Evolutionary conservation across 805 yeast species (phyloP).

Genomic region (Wickerhamiella shivajii): DNA sequence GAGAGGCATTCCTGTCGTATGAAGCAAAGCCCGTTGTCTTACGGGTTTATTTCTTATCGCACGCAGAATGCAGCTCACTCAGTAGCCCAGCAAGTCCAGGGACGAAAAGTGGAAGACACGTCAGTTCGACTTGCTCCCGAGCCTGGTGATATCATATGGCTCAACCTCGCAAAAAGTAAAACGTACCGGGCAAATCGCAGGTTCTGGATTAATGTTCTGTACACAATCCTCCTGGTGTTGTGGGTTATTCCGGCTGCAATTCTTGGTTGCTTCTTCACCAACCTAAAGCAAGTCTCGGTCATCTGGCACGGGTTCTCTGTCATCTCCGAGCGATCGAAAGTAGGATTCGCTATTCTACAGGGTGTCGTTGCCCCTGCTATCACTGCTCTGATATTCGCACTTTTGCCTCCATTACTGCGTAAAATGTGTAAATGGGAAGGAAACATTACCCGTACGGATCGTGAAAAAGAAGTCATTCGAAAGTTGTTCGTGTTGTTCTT

Average conservation of each 20-base stretch:
- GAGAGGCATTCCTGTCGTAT: slow-evolving; percentile 14
- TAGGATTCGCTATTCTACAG: slow-evolving; percentile 24
- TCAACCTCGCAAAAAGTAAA: slow-evolving; percentile 20
- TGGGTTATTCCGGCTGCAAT: slow-evolving; percentile 30
- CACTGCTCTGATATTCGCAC: slow-evolving; percentile 23
- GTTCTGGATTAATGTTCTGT: slow-evolving; percentile 23
- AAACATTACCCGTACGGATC: slow-evolving; percentile 23
- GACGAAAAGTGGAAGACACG: slow-evolving; percentile 11
- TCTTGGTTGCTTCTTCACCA: slow-evolving; percentile 28
- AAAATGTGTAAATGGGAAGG: slow-evolving; percentile 27
- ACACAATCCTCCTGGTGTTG: slow-evolving; percentile 19
- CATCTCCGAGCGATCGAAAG: slow-evolving; percentile 18
- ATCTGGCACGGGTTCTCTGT: slow-evolving; percentile 25
- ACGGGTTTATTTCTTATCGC: slow-evolving; percentile 24
- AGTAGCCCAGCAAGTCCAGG: slow-evolving; percentile 13
- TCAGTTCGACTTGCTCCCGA: slow-evolving; percentile 22
- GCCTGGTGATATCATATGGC: slow-evolving; percentile 27
- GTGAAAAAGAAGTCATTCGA: slow-evolving; percentile 26
- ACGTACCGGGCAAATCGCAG: slow-evolving; percentile 22
- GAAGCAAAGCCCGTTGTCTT: slow-evolving; percentile 14
- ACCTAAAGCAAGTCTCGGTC: slow-evolving; percentile 24
- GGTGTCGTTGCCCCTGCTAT: slow-evolving; percentile 27
- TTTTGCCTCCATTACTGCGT: slow-evolving; percentile 26
- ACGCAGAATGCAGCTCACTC: slow-evolving; percentile 17
- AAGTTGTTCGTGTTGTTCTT: slow-evolving; percentile 28